Percentiles rank a stretch among this genome's conserved stretches.
phyloP scores from a whole-genome alignment of 1,284 basidiomycete species.

The Malassezia obtusa region DNA sequence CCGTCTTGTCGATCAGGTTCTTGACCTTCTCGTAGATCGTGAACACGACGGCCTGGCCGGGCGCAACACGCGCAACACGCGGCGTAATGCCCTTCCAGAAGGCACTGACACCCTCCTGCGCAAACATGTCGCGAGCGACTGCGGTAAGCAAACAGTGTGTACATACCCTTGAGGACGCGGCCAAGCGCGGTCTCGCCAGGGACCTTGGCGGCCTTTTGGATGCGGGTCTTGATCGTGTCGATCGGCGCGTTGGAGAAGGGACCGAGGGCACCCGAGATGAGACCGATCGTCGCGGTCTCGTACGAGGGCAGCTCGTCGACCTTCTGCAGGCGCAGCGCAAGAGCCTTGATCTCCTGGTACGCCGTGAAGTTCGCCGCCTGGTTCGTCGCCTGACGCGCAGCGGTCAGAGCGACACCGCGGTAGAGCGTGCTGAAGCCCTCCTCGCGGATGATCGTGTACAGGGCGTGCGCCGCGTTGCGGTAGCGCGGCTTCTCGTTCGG shows the following conservation, averaged over 20 bases:
- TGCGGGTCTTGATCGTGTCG: conserved; percentile 84
- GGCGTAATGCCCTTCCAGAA: conserved; percentile 85
- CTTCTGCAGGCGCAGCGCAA: conserved; percentile 61
- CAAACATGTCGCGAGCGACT: conserved; percentile 86
- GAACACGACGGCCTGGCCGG: conserved; percentile 56
- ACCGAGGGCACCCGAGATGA: conserved; percentile 93
- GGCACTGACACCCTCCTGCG: conserved; percentile 71
- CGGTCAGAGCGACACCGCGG: conserved; percentile 80
- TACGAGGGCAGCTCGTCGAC: conserved; percentile 65
- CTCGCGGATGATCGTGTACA: conserved; percentile 87
- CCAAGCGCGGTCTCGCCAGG: conserved; percentile 66
- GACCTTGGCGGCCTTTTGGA: conserved; percentile 69
- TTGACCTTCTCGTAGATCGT: conserved; percentile 50
- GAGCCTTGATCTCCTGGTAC: conserved; percentile 91
- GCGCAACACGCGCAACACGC: conserved; percentile 87
- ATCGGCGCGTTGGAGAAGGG: conserved; percentile 92
- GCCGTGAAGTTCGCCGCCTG: conserved; percentile 98
- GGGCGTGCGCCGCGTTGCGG: conserved; percentile 90
- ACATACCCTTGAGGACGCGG: conserved; percentile 56
- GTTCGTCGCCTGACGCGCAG: conserved; percentile 92
- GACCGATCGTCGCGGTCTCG: conserved; percentile 75
- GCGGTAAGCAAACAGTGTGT: not conserved
- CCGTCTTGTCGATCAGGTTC: conserved; percentile 28
- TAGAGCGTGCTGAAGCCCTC: conserved; percentile 81
- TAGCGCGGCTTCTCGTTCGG: conserved; percentile 88